These are phyloP conservation scores for Limonium bicolor DNA, from an alignment of 148 eudicot species.

Conservation along the genomic window DNA sequence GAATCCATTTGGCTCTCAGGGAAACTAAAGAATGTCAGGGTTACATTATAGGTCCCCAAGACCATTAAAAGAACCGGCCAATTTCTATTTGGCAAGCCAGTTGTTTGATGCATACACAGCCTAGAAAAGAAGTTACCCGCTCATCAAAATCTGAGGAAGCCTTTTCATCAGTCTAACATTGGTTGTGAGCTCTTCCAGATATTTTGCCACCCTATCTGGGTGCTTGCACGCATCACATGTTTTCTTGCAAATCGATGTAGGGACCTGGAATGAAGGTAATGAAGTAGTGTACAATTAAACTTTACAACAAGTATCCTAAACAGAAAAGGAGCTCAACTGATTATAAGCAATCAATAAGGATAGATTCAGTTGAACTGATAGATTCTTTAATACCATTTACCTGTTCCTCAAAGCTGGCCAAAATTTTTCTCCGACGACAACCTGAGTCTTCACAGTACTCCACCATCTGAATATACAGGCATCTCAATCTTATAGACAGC, in stretches of 20 bases:
- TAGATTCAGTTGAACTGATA: too few relatives aligned
- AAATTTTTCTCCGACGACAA: slow-evolving; percentile 79
- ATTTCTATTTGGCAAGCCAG: not conserved
- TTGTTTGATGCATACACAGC: not conserved
- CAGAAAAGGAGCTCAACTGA: not conserved
- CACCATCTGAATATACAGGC: slow-evolving; percentile 38
- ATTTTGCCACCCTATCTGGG: slow-evolving; percentile 48
- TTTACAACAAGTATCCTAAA: too few relatives aligned
- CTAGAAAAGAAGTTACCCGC: slow-evolving; percentile 32
- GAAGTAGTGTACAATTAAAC: too few relatives aligned
- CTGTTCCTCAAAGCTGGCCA: slow-evolving; percentile 83
- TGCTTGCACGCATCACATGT: slow-evolving; percentile 86
- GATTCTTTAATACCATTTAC: slow-evolving; percentile 26
- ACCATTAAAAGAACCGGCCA: too few relatives aligned
- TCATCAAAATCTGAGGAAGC: slow-evolving; percentile 38
- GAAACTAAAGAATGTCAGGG: too few relatives aligned
- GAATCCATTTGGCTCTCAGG: too few relatives aligned
- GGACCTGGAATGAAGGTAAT: slow-evolving; percentile 27
- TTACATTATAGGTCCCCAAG: too few relatives aligned
- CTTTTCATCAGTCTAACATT: slow-evolving; percentile 23
- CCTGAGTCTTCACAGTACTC: slow-evolving; percentile 71
- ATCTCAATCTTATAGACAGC: not conserved
- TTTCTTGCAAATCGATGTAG: slow-evolving; percentile 49
- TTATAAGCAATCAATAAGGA: not conserved
- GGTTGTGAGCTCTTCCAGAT: slow-evolving; percentile 49